Percentiles rank a stretch among this genome's conserved stretches.
These are phyloP conservation scores for Cyberlindnera bimundalis DNA, from an alignment of 805 yeast species.

Conservation along the genomic window DNA sequence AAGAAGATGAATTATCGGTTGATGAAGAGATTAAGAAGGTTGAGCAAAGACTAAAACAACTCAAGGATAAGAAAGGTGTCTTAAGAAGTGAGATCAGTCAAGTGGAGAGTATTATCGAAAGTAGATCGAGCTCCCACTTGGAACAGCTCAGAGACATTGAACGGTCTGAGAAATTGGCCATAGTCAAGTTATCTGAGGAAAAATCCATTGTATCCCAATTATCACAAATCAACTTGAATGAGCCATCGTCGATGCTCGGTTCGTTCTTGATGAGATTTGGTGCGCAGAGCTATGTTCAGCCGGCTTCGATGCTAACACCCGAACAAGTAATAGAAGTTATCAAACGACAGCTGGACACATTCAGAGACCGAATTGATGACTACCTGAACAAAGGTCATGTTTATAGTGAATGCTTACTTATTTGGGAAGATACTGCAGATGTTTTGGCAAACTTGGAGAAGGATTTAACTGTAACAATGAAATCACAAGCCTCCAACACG, in stretches of 20 bases:
- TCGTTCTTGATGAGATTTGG: constrained; percentile 18
- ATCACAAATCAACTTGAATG: background rate
- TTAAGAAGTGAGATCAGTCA: constrained; percentile 37
- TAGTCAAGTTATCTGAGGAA: constrained; percentile 28
- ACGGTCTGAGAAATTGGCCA: constrained; percentile 34
- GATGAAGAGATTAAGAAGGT: constrained; percentile 37
- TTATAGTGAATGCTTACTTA: constrained; percentile 18
- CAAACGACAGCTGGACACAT: constrained; percentile 20
- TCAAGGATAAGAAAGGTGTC: constrained; percentile 32
- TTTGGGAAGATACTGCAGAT: constrained; percentile 23
- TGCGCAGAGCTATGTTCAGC: constrained; percentile 11
- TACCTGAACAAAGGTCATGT: constrained; percentile 12
- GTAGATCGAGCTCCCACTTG: constrained; percentile 41
- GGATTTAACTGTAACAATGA: constrained; percentile 19
- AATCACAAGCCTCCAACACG: constrained; percentile 8
- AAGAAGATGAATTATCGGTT: constrained; percentile 30
- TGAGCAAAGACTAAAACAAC: constrained; percentile 32
- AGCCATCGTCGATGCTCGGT: constrained; percentile 11
- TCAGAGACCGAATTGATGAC: constrained; percentile 15
- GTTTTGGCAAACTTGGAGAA: constrained; percentile 19
- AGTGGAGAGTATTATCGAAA: constrained; percentile 46
- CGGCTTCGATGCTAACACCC: constrained; percentile 4
- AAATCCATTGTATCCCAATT: constrained; percentile 20
- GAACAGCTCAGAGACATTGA: constrained; percentile 39
- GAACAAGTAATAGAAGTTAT: constrained; percentile 20